Base-by-base conservation (phyloP, 179 eudicot genomes). In the Drosera spatulata region DNA sequence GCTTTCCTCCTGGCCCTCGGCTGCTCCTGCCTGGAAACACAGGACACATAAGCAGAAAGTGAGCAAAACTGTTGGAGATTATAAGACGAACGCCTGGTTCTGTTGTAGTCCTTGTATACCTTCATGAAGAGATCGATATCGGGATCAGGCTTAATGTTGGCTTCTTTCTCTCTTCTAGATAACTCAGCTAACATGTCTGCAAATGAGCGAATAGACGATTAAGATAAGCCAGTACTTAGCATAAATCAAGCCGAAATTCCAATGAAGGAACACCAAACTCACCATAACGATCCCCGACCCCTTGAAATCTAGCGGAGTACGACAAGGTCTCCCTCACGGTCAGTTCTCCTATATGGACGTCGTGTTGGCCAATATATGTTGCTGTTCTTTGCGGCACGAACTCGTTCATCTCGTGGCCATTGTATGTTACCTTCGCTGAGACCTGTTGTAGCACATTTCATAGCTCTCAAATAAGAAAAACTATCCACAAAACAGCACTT, bases 101-200 rank as follows among this genome's bases (percentile, higher is more conserved):
- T 0, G 33, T 22, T 22, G 33, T 22, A 22, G 33, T 22, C 33
- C 33, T 6, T 51, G 8, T 39, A 61, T 65, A 71, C 82, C 79
- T 77, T 77, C 82, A 77, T 77, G 52, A 71, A 77, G 62, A 77
- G 76, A 71, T 77, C 82, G 56, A 77, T 74, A 56, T 77, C 79
- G 13, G 71, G 71, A 60, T 77, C 82, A 62, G 82, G 82, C 65
- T 74, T 74, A 66, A 74, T 71, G 41, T 74, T 71, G n/a, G 82
- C 79, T 63, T 61, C 79, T 62, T 77, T 77, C 66, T 77, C 82
- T 54, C 82, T 65, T 60, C 82, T 74, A 52, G 76, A 61, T 60
- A 77, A 62, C 55, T 77, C 82, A 56, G 79, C 82, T 55, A 77
- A 55, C 82, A 77, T 77, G n/a, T 71, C 81, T 77, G 66, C 55